Evolutionary conservation across 495 filamentous ascomycete genomes (phyloP).

Genomic region (Podospora sp.): DNA sequence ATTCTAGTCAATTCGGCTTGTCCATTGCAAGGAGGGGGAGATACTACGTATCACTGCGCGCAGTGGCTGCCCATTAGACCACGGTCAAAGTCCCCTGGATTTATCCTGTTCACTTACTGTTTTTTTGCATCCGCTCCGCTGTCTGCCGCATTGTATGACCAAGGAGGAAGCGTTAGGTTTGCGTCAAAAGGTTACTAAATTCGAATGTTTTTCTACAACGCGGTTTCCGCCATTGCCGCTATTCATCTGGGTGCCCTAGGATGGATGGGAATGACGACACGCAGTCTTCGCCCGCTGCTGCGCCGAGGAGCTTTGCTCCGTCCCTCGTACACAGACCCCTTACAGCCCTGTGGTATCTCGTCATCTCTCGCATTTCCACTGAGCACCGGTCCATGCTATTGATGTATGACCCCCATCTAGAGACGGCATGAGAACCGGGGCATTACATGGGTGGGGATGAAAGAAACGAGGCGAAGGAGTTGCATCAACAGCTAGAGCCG

Average conservation of each 20-base stretch:
- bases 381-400: neutral
- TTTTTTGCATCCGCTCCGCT: neutral
- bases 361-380: neutral
- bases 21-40: neutral
- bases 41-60: neutral
- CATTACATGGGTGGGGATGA: neutral
- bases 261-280: neutral
- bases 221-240: neutral
- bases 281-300: neutral
- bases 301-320: neutral
- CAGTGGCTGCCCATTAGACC: neutral
- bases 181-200: neutral
- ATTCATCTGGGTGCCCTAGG: neutral
- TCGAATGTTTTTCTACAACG: neutral
- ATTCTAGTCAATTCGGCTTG: constrained; percentile 55
- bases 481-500: neutral
- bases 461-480: neutral
- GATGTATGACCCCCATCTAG: constrained; percentile 9
- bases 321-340: neutral
- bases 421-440: constrained; percentile 3
- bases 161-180: constrained; percentile 1
- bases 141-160: neutral
- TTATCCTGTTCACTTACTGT: neutral
- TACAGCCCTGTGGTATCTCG: neutral
- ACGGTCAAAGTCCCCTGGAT: neutral